A percentile compares a stretch with the other conserved stretches of the same genome.
Conservation (phyloP, 148 eudicot species). For the Pouteria glomerata region DNA sequence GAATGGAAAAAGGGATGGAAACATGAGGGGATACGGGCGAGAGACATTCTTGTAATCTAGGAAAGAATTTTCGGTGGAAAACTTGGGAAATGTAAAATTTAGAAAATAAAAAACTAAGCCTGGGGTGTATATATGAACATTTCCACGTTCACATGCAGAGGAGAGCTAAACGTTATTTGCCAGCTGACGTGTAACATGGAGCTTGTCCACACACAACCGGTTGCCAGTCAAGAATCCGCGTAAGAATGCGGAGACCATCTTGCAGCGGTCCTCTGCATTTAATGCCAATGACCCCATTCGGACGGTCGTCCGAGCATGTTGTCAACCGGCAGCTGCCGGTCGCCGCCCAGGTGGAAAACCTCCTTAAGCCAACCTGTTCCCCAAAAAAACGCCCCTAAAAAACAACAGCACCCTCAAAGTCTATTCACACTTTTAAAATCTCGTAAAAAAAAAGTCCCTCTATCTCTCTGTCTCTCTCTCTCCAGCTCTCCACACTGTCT, state of each 20-base stretch:
- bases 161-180: neutral
- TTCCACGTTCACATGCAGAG: too few relatives aligned
- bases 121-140: too few relatives aligned
- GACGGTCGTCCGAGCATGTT: too few relatives aligned
- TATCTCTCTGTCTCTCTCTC: constrained; percentile 12
- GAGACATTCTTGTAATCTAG: too few relatives aligned
- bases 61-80: neutral
- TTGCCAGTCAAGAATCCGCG: too few relatives aligned
- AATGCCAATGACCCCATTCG: too few relatives aligned
- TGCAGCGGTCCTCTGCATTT: too few relatives aligned
- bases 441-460: constrained; percentile 18
- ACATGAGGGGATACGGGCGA: too few relatives aligned
- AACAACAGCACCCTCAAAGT: neutral
- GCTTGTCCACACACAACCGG: constrained; percentile 14
- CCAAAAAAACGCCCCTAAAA: constrained; percentile 22
- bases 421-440: constrained; percentile 22
- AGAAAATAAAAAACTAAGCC: too few relatives aligned
- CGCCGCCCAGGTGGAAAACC: constrained; percentile 11
- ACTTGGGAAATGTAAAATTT: neutral
- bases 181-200: neutral
- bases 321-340: constrained; percentile 51
- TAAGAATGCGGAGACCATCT: too few relatives aligned
- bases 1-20: too few relatives aligned
- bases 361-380: constrained; percentile 35
- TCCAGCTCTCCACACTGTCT: constrained; percentile 8